phyloP scores from a whole-genome alignment of 129 eudicot species.

The Centrapalus pauciflorus region DNA sequence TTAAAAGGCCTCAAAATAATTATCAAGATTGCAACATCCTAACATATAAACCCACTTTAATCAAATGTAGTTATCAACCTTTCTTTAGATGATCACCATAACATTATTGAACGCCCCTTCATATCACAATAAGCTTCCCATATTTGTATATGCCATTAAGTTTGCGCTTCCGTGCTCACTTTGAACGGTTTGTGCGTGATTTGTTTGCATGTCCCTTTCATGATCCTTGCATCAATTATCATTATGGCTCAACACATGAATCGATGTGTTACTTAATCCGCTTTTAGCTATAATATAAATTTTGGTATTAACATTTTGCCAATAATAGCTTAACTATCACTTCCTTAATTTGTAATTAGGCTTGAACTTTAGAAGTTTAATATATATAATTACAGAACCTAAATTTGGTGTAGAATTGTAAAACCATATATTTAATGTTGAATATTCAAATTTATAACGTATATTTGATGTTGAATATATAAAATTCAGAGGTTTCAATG shows the following conservation, averaged over 20 bases:
- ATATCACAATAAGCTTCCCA: constrained; percentile 19
- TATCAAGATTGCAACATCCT: constrained; percentile 22
- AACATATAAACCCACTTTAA: constrained; percentile 21
- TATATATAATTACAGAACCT: too few relatives aligned
- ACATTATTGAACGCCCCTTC: constrained; percentile 11
- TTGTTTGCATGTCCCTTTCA: constrained; percentile 26
- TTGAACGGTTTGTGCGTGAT: constrained; percentile 17
- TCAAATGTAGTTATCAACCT: constrained; percentile 13
- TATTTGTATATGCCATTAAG: constrained; percentile 17
- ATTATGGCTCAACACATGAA: neutral
- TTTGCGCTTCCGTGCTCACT: constrained; percentile 23
- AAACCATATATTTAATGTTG: too few relatives aligned
- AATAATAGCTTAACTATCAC: constrained; percentile 14
- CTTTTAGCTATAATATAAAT: constrained; percentile 9
- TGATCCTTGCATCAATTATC: constrained; percentile 10
- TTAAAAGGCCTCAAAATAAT: neutral
- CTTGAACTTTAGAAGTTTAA: neutral
- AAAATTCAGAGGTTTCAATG: too few relatives aligned
- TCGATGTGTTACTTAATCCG: constrained; percentile 17
- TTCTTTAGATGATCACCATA: constrained; percentile 12
- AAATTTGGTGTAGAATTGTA: too few relatives aligned
- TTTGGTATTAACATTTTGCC: constrained; percentile 15
- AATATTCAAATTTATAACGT: too few relatives aligned
- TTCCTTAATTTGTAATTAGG: constrained; percentile 1
- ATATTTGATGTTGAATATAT: too few relatives aligned